Base-by-base conservation (phyloP, 2,329 filamentous ascomycete species). In the Alternaria ethzedia region DNA sequence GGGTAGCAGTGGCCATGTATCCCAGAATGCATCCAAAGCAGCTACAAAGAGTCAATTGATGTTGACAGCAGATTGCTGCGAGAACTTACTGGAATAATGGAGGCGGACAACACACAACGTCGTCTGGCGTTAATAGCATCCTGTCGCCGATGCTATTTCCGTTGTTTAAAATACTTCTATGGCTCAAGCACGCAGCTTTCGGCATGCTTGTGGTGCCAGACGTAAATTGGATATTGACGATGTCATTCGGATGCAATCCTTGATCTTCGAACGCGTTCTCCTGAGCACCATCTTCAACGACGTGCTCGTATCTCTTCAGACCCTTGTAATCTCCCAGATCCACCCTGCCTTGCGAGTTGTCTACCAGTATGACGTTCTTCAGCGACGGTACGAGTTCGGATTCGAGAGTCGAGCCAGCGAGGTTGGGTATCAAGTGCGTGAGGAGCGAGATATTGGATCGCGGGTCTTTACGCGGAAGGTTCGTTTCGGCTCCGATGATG, bases 181-280 rank as follows among this genome's bases (percentile, higher is more conserved):
- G 95, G 0, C 88, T 90, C 30, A 99, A 86, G 83, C 94, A 96
- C 2, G 95, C 95, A 0, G 96, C 96, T 82, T 98, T 98, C 21
- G 94, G 95, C 74, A 87, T 85, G 1, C 92, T 92, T 0, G 96
- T 98, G 0, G 96, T 98, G n/a, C 95, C 96, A 0, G 91, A 95
- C 0, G 96, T 99, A 82, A 98, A 98, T 79, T 98, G 95, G 68
- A 98, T 97, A 77, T 97, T 98, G 69, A 96, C 90, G 3, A 91
- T 89, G 54, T 98, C 95, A 64, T 87, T 78, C 0, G 89, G 84
- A 15, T 83, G 69, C 2, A 90, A 83, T 0, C 82, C 82, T 23
- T 83, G 77, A 80, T 83, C 64, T 74, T 80, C 72, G 81, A 91
- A 59, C 64, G 79, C 63, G 51, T 61, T 64, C 51, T 74, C 74